Percentiles rank a stretch among this genome's conserved stretches.
phyloP scores from a whole-genome alignment of 257 asterid genomes.

The Rhazya stricta region DNA sequence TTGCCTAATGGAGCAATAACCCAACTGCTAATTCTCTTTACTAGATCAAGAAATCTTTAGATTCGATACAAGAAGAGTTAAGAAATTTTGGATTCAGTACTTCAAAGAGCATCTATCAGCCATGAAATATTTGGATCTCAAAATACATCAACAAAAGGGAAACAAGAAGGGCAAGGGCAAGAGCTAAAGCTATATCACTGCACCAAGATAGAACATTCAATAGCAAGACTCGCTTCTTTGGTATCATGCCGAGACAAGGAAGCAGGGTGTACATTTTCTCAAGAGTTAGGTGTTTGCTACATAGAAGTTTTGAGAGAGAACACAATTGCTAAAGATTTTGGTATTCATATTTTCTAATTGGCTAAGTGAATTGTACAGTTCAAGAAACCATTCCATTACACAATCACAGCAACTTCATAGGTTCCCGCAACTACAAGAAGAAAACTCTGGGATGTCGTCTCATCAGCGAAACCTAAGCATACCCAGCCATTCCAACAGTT shows the following conservation, averaged over 20 bases:
- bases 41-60: too few species aligned
- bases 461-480: constrained; percentile 30
- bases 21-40: too few species aligned
- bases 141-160: not conserved
- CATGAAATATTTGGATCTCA: too few species aligned
- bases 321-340: not conserved
- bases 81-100: too few species aligned
- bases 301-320: not conserved
- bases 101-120: too few species aligned
- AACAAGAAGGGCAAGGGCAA: not conserved
- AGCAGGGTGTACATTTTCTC: not conserved
- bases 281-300: not conserved
- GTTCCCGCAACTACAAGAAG: constrained; percentile 1
- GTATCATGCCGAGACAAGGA: not conserved
- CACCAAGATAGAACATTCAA: not conserved
- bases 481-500: constrained; percentile 53
- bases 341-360: not conserved
- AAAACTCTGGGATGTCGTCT: not conserved
- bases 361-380: not conserved
- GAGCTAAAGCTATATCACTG: not conserved
- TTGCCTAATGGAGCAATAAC: too few species aligned
- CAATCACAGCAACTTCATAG: not conserved
- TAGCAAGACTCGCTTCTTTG: not conserved
- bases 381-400: not conserved
- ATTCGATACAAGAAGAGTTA: too few species aligned